A percentile compares a stretch with the other conserved stretches of the same genome.
Evolutionary conservation across 768 basidiomycete species (phyloP).

Genomic region (Boletus rufocinnamomeus): DNA sequence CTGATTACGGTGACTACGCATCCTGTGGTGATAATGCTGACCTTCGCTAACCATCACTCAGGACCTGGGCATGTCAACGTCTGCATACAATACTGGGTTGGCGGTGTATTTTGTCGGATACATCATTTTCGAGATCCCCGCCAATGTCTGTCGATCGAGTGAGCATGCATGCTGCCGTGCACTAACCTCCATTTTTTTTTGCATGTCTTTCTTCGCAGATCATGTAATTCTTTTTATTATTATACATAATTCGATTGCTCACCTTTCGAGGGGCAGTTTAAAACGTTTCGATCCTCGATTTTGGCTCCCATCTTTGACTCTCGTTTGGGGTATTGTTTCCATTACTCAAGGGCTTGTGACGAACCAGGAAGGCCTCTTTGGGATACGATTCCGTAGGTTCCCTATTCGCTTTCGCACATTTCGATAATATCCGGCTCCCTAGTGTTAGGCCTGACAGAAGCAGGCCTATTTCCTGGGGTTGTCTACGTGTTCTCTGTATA

Average conservation of each 20-base stretch:
- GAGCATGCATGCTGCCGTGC: neutral
- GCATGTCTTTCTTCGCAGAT: constrained; percentile 12
- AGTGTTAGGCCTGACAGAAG: constrained; percentile 61
- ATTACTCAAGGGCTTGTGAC: constrained; percentile 56
- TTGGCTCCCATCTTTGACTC: constrained; percentile 62
- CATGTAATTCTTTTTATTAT: constrained; percentile 26
- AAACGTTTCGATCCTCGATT: constrained; percentile 60
- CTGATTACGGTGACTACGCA: constrained; percentile 42
- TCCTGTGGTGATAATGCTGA: neutral
- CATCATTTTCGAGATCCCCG: constrained; percentile 59
- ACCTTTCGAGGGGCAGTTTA: constrained; percentile 38
- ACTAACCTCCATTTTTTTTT: neutral
- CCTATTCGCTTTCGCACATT: neutral
- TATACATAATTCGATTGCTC: neutral
- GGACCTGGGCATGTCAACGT: constrained; percentile 52
- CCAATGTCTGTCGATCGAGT: constrained; percentile 43
- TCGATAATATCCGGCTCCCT: neutral
- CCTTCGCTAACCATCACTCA: constrained; percentile 20
- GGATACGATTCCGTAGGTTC: constrained; percentile 52
- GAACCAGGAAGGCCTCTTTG: constrained; percentile 54
- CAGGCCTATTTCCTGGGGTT: constrained; percentile 61
- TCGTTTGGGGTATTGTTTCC: constrained; percentile 59
- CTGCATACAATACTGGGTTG: constrained; percentile 58
- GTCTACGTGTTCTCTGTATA: constrained; percentile 62
- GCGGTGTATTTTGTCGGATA: constrained; percentile 65